phyloP scores from a whole-genome alignment of 1,284 basidiomycete genomes.

The Boletus semigastroideus region DNA sequence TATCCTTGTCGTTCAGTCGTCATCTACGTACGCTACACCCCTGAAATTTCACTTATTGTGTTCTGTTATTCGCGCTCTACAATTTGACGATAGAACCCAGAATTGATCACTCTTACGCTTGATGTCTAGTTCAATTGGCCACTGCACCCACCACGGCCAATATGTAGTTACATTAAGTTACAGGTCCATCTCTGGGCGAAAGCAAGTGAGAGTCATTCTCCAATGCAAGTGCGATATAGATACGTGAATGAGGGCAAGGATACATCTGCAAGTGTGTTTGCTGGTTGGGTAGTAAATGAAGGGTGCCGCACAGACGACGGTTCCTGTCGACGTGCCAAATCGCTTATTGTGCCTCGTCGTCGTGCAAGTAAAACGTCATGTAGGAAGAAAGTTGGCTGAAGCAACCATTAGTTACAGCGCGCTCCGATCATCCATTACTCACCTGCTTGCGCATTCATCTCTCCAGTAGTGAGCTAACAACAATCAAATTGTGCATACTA shows the following conservation, averaged over 20 bases:
- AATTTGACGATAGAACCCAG: slow-evolving; percentile 13
- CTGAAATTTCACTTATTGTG: slow-evolving; percentile 31
- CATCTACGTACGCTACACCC: slow-evolving; percentile 2
- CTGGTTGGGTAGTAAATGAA: slow-evolving; percentile 17
- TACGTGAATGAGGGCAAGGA: slow-evolving; percentile 26
- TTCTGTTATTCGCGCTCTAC: slow-evolving; percentile 16
- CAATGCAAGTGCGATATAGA: slow-evolving; percentile 33
- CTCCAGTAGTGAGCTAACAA: slow-evolving; percentile 44
- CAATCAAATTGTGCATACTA: slow-evolving; percentile 10
- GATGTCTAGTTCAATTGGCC: neutral
- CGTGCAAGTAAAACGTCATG: slow-evolving; percentile 15
- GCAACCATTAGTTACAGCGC: slow-evolving; percentile 13
- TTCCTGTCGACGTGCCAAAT: slow-evolving; percentile 1
- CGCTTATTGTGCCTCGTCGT: slow-evolving; percentile 4
- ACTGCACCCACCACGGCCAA: neutral
- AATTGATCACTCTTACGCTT: slow-evolving; percentile 3
- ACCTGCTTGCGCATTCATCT: slow-evolving; percentile 64
- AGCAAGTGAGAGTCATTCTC: slow-evolving; percentile 21
- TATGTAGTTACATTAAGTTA: slow-evolving; percentile 36
- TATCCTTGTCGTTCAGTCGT: slow-evolving; percentile 11
- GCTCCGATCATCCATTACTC: slow-evolving; percentile 18
- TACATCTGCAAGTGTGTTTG: slow-evolving; percentile 27
- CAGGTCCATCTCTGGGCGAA: slow-evolving; percentile 14
- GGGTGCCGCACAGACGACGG: slow-evolving; percentile 5
- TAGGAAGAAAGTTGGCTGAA: slow-evolving; percentile 42